These are phyloP conservation scores for Ascochyta fabae DNA, from an alignment of 2,329 filamentous ascomycete species.

Conservation along the genomic window DNA sequence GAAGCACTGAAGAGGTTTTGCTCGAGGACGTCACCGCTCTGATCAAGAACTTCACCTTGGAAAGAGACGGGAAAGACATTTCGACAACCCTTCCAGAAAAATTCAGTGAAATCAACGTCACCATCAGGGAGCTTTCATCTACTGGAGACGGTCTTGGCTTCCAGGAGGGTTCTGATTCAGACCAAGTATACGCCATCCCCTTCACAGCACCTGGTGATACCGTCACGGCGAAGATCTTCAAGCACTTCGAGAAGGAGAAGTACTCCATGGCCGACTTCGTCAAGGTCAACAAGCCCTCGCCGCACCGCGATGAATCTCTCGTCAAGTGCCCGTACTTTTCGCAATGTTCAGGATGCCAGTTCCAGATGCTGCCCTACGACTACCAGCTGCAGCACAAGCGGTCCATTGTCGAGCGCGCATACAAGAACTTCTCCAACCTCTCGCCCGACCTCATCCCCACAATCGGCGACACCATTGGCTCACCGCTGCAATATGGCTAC, in stretches of 20 bases:
- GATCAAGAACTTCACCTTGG: slow-evolving; percentile 45
- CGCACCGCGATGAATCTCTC: slow-evolving; percentile 76
- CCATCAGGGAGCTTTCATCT: slow-evolving; percentile 83
- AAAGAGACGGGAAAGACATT: slow-evolving; percentile 23
- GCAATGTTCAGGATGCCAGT: slow-evolving; percentile 87
- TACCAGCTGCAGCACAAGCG: slow-evolving; percentile 87
- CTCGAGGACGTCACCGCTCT: slow-evolving; percentile 54
- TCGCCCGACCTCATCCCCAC: slow-evolving; percentile 75
- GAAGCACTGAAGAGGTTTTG: slow-evolving; percentile 58
- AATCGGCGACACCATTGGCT: slow-evolving; percentile 85
- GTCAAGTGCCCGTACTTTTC: slow-evolving; percentile 87
- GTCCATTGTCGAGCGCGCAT: slow-evolving; percentile 88
- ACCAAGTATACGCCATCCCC: slow-evolving; percentile 82
- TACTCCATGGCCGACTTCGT: slow-evolving; percentile 85
- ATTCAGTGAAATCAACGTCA: slow-evolving; percentile 79
- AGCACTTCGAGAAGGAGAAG: slow-evolving; percentile 68
- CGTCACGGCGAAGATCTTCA: slow-evolving; percentile 78
- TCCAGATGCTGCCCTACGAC: slow-evolving; percentile 92
- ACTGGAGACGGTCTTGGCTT: slow-evolving; percentile 89
- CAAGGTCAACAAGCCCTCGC: slow-evolving; percentile 74
- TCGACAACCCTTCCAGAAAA: slow-evolving; percentile 62
- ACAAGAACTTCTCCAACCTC: slow-evolving; percentile 86
- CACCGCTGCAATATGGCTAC: slow-evolving; percentile 90
- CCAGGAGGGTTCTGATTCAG: slow-evolving; percentile 64
- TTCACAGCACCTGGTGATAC: slow-evolving; percentile 87